Base-by-base conservation (phyloP, 441 rosid genomes). In the Pelargonium fulgidum region DNA sequence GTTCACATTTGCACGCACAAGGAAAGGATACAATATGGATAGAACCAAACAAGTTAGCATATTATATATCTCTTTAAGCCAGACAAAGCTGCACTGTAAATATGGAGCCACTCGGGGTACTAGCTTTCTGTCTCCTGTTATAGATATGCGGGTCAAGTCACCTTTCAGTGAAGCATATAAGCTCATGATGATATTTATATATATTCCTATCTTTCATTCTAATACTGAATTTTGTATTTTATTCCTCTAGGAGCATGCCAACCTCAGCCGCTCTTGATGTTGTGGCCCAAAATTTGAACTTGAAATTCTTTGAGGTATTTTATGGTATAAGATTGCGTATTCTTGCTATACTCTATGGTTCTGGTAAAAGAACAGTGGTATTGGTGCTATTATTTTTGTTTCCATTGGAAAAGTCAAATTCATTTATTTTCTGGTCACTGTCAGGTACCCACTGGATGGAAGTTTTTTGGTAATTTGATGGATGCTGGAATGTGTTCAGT, bases 401-500 rank as follows among this genome's bases (percentile, higher is more conserved):
- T 50, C 19, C 7, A 3, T 50, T n/a, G 8, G 19, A n/a, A 52
- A 52, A 14, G 19, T 1, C 8, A 61, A 47, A 52, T 68, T 65
- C 66, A 62, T 8, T 65, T 72, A 19, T 54, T 50, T 50, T 50
- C 58, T 73, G 24, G 70, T 62, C 52, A 56, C 73, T 72, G 48
- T 41, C 77, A 92, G 98, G 99, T 90, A 59, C 99, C 97, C 64
- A 94, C 98, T 19, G 98, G 99, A 68, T 90, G 98, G 99, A 94
- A 94, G 73, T 92, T 92, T 77, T 94, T 94, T 76, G 99, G 99
- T 71, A 94, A 94, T 82, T 83, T 94, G 71, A 94, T 94, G 99
- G 99, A 94, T 82, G 99, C 91, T 62, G 97, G 97, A 68, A 68
- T 86, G 73, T 95, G 98, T 70, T 95, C 99, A 66, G 62, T 95